Evolutionary conservation across 306 rosid species (phyloP).

Genomic region (Pterocarpus santalinus): DNA sequence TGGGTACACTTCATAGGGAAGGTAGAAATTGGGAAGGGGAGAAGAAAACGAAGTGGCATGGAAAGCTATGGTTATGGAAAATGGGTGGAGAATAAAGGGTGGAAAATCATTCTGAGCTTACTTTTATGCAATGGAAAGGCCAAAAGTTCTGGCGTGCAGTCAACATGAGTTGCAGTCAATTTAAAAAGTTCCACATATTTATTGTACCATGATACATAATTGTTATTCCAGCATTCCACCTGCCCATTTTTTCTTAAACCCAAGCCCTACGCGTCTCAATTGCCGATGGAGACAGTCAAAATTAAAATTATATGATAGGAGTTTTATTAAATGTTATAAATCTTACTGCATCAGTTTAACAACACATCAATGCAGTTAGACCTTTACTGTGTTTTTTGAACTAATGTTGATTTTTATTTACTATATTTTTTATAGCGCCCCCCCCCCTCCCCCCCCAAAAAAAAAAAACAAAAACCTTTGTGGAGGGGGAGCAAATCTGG

Average conservation of each 20-base stretch:
- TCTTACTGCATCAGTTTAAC: neutral
- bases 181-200: neutral
- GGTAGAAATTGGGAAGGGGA: too few species aligned
- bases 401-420: constrained; percentile 12
- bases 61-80: neutral
- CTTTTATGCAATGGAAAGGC: neutral
- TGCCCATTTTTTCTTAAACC: neutral
- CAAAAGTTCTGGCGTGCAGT: neutral
- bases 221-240: neutral
- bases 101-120: neutral
- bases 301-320: neutral
- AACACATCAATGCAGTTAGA: neutral
- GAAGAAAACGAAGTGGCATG: neutral
- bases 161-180: neutral
- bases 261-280: neutral
- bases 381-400: neutral
- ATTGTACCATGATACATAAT: neutral
- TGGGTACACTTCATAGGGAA: neutral
- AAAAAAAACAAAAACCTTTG: neutral
- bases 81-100: neutral
- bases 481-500: neutral
- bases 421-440: neutral
- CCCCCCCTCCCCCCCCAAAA: too few species aligned
- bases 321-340: constrained; percentile 3
- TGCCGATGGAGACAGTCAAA: neutral